Evolutionary conservation across 2,329 filamentous ascomycete genomes (phyloP).

Genomic region (Metarhizium rileyi): DNA sequence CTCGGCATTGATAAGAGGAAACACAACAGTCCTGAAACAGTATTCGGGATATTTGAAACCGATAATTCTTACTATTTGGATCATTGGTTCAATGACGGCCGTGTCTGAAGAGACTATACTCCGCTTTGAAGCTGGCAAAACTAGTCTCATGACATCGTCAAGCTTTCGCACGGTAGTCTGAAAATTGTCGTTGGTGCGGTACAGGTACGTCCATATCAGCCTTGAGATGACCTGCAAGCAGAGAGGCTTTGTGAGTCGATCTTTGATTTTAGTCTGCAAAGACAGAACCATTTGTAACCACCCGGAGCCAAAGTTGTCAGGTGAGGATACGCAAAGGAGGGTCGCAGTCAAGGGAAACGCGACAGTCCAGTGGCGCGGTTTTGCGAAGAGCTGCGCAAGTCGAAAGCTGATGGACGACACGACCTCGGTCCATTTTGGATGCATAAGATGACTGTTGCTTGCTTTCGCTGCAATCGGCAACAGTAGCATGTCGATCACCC

Average conservation of each 20-base stretch:
- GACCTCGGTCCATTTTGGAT: conserved; percentile 80
- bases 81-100: conserved; percentile 77
- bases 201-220: conserved; percentile 89
- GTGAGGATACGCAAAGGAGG: conserved; percentile 77
- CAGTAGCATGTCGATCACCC: conserved; percentile 77
- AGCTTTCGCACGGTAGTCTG: conserved; percentile 65
- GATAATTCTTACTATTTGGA: conserved; percentile 89
- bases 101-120: conserved; percentile 75
- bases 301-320: conserved; percentile 72
- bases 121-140: conserved; percentile 71
- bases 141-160: conserved; percentile 79
- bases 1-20: conserved; percentile 87
- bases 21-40: conserved; percentile 88
- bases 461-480: conserved; percentile 79
- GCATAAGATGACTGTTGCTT: conserved; percentile 62
- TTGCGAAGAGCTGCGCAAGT: conserved; percentile 74
- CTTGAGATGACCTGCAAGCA: conserved; percentile 85
- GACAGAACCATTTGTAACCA: conserved; percentile 77
- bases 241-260: conserved; percentile 65
- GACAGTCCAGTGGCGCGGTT: conserved; percentile 84
- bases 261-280: conserved; percentile 74
- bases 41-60: conserved; percentile 90
- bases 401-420: conserved; percentile 69
- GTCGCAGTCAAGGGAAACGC: conserved; percentile 84
- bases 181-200: conserved; percentile 65